Conservation (phyloP, 495 filamentous ascomycete genomes). For the Penicillium arizonense region DNA sequence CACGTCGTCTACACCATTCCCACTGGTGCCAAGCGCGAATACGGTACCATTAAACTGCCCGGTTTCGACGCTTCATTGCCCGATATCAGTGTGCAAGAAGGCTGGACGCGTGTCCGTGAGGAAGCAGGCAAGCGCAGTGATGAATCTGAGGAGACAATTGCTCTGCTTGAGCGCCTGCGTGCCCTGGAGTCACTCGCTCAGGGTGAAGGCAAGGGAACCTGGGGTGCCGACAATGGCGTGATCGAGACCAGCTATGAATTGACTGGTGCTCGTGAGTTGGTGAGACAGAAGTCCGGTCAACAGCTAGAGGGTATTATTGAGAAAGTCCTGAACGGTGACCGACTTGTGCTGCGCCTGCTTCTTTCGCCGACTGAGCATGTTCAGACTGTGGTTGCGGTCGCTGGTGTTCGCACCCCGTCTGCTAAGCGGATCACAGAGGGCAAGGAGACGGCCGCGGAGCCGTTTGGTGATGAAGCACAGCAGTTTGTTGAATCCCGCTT, state of each 20-base stretch:
- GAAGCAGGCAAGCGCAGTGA: slow-evolving; percentile 84
- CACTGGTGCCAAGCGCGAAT: slow-evolving; percentile 76
- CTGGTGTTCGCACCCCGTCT: slow-evolving; percentile 81
- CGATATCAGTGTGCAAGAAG: slow-evolving; percentile 76
- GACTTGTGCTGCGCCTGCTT: slow-evolving; percentile 79
- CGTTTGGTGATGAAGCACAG: slow-evolving; percentile 81
- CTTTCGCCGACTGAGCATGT: slow-evolving; percentile 73
- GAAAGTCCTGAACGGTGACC: slow-evolving; percentile 86
- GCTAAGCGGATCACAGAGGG: slow-evolving; percentile 81
- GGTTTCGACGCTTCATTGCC: slow-evolving; percentile 71
- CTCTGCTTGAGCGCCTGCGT: slow-evolving; percentile 71
- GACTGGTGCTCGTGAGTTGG: slow-evolving; percentile 65
- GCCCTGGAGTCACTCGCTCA: slow-evolving; percentile 78
- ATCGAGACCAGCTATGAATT: slow-evolving; percentile 81
- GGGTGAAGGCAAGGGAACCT: slow-evolving; percentile 73
- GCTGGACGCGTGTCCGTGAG: slow-evolving; percentile 88
- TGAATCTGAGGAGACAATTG: slow-evolving; percentile 69
- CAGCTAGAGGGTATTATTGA: slow-evolving; percentile 79
- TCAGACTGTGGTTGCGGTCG: slow-evolving; percentile 82
- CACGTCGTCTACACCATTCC: slow-evolving; percentile 79
- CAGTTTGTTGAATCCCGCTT: slow-evolving; percentile 82
- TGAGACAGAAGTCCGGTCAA: slow-evolving; percentile 75
- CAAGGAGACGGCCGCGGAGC: slow-evolving; percentile 78
- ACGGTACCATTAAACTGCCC: slow-evolving; percentile 72
- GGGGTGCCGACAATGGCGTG: slow-evolving; percentile 57